Evolutionary conservation across 805 yeast species (phyloP), one percentile per base, ranked within the genome.

Genomic region (Starmera dryadoides): DNA sequence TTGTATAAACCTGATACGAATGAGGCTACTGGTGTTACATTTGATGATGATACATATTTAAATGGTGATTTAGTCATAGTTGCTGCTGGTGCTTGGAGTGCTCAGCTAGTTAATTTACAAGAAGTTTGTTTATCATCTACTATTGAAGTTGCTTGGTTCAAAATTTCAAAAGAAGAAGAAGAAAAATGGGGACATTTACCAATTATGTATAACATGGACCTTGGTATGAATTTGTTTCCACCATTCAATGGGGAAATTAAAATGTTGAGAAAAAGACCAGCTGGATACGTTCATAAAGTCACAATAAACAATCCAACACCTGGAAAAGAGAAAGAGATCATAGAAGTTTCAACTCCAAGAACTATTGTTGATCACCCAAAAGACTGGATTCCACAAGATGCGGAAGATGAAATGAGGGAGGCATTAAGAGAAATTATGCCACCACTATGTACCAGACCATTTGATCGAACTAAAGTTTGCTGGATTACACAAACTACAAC

Each of bases 381-480:
- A 0, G 48, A 44, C 25, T 44, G 48, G 48, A 44, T 44, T 32
- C 48, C 50, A 23, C 29, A 33, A 12, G 41, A 33, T 6, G 43
- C 48, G 1, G 48, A 46, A 25, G 18, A 16, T 4, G 38, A 38
- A 10, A 30, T 46, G 10, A 38, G 48, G 30, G 57, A 29, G 55
- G 55, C 38, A 49, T 69, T 39, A 62, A 68, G 26, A 25, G 48
- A 44, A 35, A 41, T 44, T 14, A 39, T 42, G 40, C 50, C 50
- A 17, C 30, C 37, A 1, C 30, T 46, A 6, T 32, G 37, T 9
- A 21, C 32, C 6, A 35, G 50, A 22, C 44, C 46, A 23, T 44
- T 44, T 34, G 40, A 36, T 15, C 35, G 45, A 3, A 67, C 63
- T 15, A 70, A 65, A 39, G 68, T 62, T 40, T 69, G 68, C 44